Percentiles rank a stretch among this genome's conserved stretches.
Evolutionary conservation across 2,329 filamentous ascomycete species (phyloP).

Genomic region (Sporothrix dimorphospora): DNA sequence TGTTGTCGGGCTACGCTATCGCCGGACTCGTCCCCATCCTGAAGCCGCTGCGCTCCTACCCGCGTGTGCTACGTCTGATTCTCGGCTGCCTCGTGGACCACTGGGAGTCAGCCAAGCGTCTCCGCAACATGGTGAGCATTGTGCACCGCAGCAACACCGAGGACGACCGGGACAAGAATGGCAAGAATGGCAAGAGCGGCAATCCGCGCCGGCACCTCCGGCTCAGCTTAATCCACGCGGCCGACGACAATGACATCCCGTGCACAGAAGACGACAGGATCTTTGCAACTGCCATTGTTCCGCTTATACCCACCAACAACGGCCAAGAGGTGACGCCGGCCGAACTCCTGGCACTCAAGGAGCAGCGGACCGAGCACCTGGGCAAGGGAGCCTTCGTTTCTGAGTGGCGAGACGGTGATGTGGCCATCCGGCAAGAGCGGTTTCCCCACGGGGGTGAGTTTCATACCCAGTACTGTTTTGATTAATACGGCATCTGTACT

Average conservation of each 20-base stretch:
- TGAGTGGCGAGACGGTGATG: constrained; percentile 50
- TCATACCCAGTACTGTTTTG: not conserved
- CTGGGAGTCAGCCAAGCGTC: constrained; percentile 73
- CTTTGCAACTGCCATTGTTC: constrained; percentile 62
- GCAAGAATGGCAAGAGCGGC: not conserved
- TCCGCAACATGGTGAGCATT: constrained; percentile 59
- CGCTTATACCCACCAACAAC: not conserved
- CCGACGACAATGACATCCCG: constrained; percentile 81
- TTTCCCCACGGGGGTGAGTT: constrained; percentile 58
- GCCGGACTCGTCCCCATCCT: constrained; percentile 78
- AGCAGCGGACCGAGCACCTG: constrained; percentile 48
- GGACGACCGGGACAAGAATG: constrained; percentile 21
- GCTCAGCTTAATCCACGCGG: constrained; percentile 76
- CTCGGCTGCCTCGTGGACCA: constrained; percentile 70
- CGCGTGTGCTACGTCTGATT: constrained; percentile 64
- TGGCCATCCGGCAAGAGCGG: constrained; percentile 57
- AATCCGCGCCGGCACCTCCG: constrained; percentile 49
- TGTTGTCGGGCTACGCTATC: constrained; percentile 78
- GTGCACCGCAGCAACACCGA: constrained; percentile 48
- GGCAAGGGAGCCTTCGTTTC: constrained; percentile 54
- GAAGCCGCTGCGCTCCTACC: constrained; percentile 71
- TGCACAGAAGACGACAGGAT: constrained; percentile 69
- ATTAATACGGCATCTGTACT: not conserved
- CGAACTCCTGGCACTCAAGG: constrained; percentile 44
- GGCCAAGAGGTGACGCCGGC: constrained; percentile 46